Evolutionary conservation across 805 yeast species (phyloP).

Genomic region (Cyberlindnera mississippiensis): DNA sequence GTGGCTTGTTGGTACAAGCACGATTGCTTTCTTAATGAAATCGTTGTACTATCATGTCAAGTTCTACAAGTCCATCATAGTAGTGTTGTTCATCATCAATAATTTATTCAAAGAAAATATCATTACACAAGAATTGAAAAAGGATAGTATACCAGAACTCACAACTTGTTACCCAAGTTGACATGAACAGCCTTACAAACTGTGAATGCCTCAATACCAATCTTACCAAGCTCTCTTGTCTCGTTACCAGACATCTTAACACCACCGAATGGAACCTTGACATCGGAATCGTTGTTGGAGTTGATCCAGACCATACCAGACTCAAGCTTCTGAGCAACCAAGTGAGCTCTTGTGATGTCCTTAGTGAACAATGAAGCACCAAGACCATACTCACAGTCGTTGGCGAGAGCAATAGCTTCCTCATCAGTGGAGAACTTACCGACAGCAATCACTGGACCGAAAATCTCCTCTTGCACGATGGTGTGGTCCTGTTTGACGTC

Average conservation of each 20-base stretch:
- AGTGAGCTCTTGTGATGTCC: constrained; percentile 36
- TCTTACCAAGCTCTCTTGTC: constrained; percentile 57
- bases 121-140: not conserved
- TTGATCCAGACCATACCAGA: constrained; percentile 56
- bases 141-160: not conserved
- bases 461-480: constrained; percentile 45
- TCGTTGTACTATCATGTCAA: too few species aligned
- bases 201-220: constrained; percentile 59
- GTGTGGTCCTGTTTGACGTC: constrained; percentile 39
- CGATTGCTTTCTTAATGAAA: too few species aligned
- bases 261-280: constrained; percentile 65
- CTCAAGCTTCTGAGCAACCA: constrained; percentile 38
- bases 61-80: too few species aligned
- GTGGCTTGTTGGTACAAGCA: too few species aligned
- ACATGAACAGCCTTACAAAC: constrained; percentile 69
- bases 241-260: constrained; percentile 65
- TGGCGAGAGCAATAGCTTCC: constrained; percentile 41
- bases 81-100: too few species aligned
- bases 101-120: too few species aligned
- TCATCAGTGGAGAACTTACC: constrained; percentile 40
- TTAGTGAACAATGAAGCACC: constrained; percentile 44
- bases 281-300: constrained; percentile 52
- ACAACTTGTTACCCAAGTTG: constrained; percentile 44
- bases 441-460: constrained; percentile 49
- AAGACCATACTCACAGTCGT: constrained; percentile 42